phyloP scores from a whole-genome alignment of 352 stramenopile species.

The Phytopythium mirpurense region DNA sequence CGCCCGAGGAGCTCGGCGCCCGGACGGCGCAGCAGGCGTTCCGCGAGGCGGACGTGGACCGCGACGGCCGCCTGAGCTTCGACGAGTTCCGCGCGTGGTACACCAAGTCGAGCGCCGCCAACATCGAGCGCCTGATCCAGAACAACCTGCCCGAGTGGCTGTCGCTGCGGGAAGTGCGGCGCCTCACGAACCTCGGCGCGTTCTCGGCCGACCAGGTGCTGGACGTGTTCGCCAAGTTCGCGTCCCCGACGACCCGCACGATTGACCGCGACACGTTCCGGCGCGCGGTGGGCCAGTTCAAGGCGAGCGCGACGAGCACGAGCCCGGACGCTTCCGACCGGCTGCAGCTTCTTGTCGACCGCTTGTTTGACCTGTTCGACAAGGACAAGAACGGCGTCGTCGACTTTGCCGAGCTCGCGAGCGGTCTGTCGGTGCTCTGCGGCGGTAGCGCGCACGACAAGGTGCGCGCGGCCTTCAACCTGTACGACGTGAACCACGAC shows the following conservation, averaged over 20 bases:
- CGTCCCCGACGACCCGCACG: conserved; percentile 46
- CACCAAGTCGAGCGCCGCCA: conserved; percentile 57
- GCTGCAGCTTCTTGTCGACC: conserved; percentile 59
- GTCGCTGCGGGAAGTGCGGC: conserved; percentile 67
- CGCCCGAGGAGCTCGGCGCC: conserved; percentile 48
- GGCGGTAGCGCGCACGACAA: conserved; percentile 66
- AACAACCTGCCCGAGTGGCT: conserved; percentile 77
- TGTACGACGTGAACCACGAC: conserved; percentile 88
- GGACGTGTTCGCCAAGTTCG: conserved; percentile 69
- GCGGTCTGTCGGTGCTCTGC: conserved; percentile 75
- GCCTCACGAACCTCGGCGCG: conserved; percentile 67
- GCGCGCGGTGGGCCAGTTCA: conserved; percentile 55
- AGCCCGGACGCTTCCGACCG: conserved; percentile 29
- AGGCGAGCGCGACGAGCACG: conserved; percentile 14
- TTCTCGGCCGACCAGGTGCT: conserved; percentile 72
- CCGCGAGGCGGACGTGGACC: conserved; percentile 57
- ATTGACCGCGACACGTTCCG: conserved; percentile 66
- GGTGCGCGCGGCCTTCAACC: conserved; percentile 72
- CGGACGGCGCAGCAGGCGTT: conserved; percentile 76
- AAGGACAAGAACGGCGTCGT: conserved; percentile 74
- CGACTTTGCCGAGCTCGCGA: conserved; percentile 77
- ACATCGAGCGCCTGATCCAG: conserved; percentile 75
- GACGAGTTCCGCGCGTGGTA: conserved; percentile 83
- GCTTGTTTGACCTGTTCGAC: conserved; percentile 81
- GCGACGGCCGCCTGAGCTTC: conserved; percentile 68